Evolutionary conservation across 768 basidiomycete species (phyloP).

Genomic region (Sutorius australiensis): DNA sequence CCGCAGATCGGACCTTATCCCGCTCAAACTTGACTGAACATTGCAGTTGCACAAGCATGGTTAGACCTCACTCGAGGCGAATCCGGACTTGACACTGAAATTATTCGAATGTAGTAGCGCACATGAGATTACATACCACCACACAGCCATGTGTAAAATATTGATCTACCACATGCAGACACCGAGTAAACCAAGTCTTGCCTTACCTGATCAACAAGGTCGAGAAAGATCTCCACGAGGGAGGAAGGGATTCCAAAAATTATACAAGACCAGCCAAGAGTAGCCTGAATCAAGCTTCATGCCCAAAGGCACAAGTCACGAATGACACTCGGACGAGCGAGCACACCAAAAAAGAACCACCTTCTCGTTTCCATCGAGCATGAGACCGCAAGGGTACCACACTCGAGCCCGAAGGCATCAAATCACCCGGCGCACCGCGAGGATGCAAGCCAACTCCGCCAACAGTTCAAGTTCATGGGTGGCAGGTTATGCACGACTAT

Average conservation of each 20-base stretch:
- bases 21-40: no score
- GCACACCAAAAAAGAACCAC: neutral
- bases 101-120: no score
- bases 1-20: no score
- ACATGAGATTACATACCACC: no score
- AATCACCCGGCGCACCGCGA: neutral
- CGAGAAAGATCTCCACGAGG: slow-evolving; percentile 15
- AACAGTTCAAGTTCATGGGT: no score
- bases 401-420: neutral
- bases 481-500: no score
- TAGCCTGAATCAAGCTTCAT: slow-evolving; percentile 19
- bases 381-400: neutral
- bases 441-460: neutral
- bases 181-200: no score
- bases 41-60: no score
- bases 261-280: slow-evolving; percentile 21
- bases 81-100: no score
- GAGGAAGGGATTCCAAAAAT: slow-evolving; percentile 15
- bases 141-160: no score
- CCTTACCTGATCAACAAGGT: neutral
- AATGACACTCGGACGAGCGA: slow-evolving; percentile 23
- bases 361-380: slow-evolving; percentile 18
- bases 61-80: no score
- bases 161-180: no score
- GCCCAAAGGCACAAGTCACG: slow-evolving; percentile 14